A percentile compares a stretch with the other conserved stretches of the same genome.
Evolutionary conservation across 495 filamentous ascomycete genomes (phyloP).

Genomic region (Podospora tetraspora): DNA sequence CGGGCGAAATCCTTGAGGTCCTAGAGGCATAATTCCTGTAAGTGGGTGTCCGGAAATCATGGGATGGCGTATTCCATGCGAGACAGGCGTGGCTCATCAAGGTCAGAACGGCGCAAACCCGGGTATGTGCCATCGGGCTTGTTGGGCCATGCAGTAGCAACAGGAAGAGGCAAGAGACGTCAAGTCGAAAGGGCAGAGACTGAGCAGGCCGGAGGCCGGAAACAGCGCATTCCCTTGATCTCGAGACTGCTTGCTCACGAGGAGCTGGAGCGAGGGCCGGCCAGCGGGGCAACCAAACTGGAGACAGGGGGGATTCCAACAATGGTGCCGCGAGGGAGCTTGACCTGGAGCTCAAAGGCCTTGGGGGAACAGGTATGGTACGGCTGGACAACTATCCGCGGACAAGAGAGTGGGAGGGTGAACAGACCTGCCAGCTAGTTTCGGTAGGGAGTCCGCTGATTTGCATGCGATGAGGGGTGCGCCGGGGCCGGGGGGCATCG

Average conservation of each 20-base stretch:
- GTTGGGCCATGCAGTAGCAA: not conserved
- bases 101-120: conserved; percentile 35
- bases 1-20: conserved; percentile 99
- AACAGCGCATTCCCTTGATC: not conserved
- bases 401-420: conserved; percentile 53
- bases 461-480: conserved; percentile 93
- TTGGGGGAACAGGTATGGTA: conserved; percentile 28
- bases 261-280: conserved; percentile 12
- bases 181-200: not conserved
- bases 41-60: conserved; percentile 45
- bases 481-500: conserved; percentile 80
- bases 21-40: conserved; percentile 63
- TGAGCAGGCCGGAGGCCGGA: not conserved
- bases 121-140: not conserved
- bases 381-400: conserved; percentile 32
- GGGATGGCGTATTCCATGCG: conserved; percentile 26
- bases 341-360: conserved; percentile 21
- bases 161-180: conserved; percentile 10
- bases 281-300: conserved; percentile 16
- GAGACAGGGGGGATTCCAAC: conserved; percentile 11
- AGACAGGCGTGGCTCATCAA: conserved; percentile 43
- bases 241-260: not conserved
- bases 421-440: conserved; percentile 99
- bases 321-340: conserved; percentile 12
- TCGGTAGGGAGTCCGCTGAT: conserved; percentile 94